Conservation (phyloP, 2,329 filamentous ascomycete species). For the Zasmidium angulare region DNA sequence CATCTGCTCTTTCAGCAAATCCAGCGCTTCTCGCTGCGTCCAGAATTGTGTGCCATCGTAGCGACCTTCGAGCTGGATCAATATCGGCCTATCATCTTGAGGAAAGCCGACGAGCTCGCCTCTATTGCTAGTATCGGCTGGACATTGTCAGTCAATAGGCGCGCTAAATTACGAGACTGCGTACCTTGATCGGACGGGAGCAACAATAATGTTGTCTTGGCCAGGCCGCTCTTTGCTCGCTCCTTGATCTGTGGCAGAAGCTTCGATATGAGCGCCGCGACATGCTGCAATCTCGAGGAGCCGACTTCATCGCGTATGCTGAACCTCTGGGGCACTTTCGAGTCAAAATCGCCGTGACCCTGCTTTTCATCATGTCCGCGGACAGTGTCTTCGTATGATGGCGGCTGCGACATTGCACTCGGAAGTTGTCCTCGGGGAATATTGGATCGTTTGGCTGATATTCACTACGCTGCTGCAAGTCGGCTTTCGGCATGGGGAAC, state of each 20-base stretch:
- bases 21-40: slow-evolving; percentile 33
- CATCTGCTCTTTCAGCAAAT: slow-evolving; percentile 26
- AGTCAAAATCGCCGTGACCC: background rate
- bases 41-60: slow-evolving; percentile 33
- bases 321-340: slow-evolving; percentile 17
- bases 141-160: slow-evolving; percentile 9
- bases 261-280: slow-evolving; percentile 30
- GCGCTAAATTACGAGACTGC: background rate
- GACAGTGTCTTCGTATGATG: slow-evolving; percentile 31
- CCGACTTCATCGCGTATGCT: slow-evolving; percentile 33
- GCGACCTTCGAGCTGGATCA: slow-evolving; percentile 31
- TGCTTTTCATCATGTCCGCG: background rate
- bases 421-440: background rate
- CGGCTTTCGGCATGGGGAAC: background rate
- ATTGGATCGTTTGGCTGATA: background rate
- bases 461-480: background rate
- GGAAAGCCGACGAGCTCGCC: slow-evolving; percentile 29
- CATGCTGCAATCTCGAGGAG: slow-evolving; percentile 31
- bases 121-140: slow-evolving; percentile 17
- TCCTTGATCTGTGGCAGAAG: slow-evolving; percentile 25
- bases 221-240: slow-evolving; percentile 29
- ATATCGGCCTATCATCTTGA: slow-evolving; percentile 26
- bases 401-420: slow-evolving; percentile 25
- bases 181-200: slow-evolving; percentile 36
- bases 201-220: slow-evolving; percentile 30